Evolutionary conservation across 1,139 yeast species (phyloP).

Genomic region (Magnusiomyces ingens): DNA sequence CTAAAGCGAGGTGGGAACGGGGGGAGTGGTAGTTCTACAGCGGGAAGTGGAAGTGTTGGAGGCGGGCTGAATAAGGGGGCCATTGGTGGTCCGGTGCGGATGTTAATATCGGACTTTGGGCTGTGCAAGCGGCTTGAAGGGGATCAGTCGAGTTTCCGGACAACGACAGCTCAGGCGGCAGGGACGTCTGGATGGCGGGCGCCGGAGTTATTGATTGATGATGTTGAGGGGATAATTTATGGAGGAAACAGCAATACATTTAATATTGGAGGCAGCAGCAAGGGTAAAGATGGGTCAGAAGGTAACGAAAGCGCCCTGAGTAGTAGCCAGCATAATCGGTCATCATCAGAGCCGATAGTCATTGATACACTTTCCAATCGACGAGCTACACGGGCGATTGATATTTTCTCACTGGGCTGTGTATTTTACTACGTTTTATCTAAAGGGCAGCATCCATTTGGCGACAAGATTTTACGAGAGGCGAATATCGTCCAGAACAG

Average conservation of each 20-base stretch:
- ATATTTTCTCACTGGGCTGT: conserved; percentile 90
- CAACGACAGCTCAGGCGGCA: conserved; percentile 88
- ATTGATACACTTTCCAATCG: conserved; percentile 41
- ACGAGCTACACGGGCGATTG: conserved; percentile 83
- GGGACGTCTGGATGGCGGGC: conserved; percentile 99
- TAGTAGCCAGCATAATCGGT: conserved; percentile 11
- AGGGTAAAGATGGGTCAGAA: conserved; percentile 1
- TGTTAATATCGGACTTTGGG: conserved; percentile 92
- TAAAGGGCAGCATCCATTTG: conserved; percentile 90
- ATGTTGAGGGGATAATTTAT: conserved; percentile 6
- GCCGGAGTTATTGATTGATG: conserved; percentile 61
- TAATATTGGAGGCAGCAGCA: conserved; percentile 1
- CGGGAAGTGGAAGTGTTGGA: too few relatives aligned
- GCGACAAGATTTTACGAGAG: conserved; percentile 79
- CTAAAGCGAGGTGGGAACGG: conserved; percentile 13
- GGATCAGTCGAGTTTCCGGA: conserved; percentile 89
- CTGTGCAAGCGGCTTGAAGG: conserved; percentile 84
- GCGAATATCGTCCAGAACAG: conserved; percentile 76
- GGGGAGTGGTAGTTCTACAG: too few relatives aligned
- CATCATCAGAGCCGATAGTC: conserved; percentile 30
- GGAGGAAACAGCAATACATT: conserved; percentile 3
- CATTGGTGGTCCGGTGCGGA: conserved; percentile 47
- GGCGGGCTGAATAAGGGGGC: too few relatives aligned
- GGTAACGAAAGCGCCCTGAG: conserved; percentile 16
- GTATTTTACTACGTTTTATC: conserved; percentile 82